These are phyloP conservation scores for Hericium rajendrae DNA, from an alignment of 768 basidiomycete species.

Conservation along the genomic window DNA sequence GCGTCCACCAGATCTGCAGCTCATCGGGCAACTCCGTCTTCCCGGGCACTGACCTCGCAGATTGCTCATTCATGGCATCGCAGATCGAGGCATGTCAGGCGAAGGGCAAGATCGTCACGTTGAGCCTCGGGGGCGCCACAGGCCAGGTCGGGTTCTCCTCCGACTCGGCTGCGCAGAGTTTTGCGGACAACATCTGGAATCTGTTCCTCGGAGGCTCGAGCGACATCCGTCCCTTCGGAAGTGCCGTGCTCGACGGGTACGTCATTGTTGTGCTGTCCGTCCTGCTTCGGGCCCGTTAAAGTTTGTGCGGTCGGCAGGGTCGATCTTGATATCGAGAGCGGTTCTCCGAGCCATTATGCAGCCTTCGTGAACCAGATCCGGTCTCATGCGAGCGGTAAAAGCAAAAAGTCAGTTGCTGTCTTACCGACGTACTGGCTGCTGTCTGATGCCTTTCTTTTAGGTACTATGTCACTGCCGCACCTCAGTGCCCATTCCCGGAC, in stretches of 20 bases:
- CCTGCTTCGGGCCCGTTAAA: background rate
- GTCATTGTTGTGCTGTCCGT: slow-evolving; percentile 2
- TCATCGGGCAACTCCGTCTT: slow-evolving; percentile 45
- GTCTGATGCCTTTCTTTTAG: slow-evolving; percentile 19
- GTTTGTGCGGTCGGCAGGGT: slow-evolving; percentile 21
- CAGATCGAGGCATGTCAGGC: slow-evolving; percentile 57
- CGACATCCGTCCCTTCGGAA: slow-evolving; percentile 58
- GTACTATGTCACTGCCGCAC: slow-evolving; percentile 59
- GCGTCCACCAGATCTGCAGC: slow-evolving; percentile 46
- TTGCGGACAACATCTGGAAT: slow-evolving; percentile 65
- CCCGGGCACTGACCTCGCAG: slow-evolving; percentile 49
- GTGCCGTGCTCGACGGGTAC: slow-evolving; percentile 64
- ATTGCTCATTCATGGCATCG: slow-evolving; percentile 50
- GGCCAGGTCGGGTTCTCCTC: slow-evolving; percentile 55
- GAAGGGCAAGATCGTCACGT: slow-evolving; percentile 29
- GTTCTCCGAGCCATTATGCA: slow-evolving; percentile 24
- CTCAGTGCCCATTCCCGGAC: slow-evolving; percentile 66
- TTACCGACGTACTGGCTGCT: background rate
- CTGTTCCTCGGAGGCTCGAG: slow-evolving; percentile 59
- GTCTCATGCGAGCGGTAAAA: slow-evolving; percentile 37
- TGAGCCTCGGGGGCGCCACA: slow-evolving; percentile 35
- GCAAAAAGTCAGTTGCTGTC: slow-evolving; percentile 36
- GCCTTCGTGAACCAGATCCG: slow-evolving; percentile 42
- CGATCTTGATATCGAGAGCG: slow-evolving; percentile 71
- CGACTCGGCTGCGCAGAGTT: slow-evolving; percentile 44